Evolutionary conservation across 345 rosid species (phyloP), one percentile per base, ranked within the genome.

Genomic region (Salix caprea): DNA sequence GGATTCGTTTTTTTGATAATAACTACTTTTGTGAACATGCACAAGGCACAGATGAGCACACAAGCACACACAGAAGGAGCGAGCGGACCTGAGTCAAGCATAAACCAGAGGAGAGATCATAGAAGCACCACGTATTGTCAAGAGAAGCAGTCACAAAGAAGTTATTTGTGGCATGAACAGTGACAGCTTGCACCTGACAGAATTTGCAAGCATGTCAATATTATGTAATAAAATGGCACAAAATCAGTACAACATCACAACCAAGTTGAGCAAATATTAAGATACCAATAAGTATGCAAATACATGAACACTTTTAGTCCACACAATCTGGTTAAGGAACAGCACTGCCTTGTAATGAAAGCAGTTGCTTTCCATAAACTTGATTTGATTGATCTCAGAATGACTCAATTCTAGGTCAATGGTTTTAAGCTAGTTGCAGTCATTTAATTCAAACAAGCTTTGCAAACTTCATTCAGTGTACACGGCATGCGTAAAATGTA

Each of bases 91-190:
- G 93, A 66, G 94, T 79, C 85, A 93, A 86, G 86, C 99, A 96
- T 80, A 81, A 74, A 66, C 99, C 98, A 75, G 98, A 84, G 40
- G 95, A 87, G 73, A 96, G 85, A 85, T 96, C 98, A 66, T 92
- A 92, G 85, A 96, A 96, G 87, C 95, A 92, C 99, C 99, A 96
- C 26, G 98, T 88, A 75, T 76, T 88, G 78, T 93, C 99, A 14
- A 94, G 93, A 54, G 99, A 92, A 78, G 99, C 99, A 54, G 99
- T 90, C 66, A 94, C 98, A 60, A 96, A 96, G 87, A 92, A 96
- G 70, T 87, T 92, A 72, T 92, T 94, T 37, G 99, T 96, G 78
- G 98, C 96, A 84, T 94, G 99, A 58, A 92, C 94, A 23, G 97
- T 91, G 65, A 96, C 96, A 78, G 97, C 99, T 89, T 91, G 95